phyloP scores from a whole-genome alignment of 2,329 filamentous ascomycete genomes.

The Pestalotiopsis sp. region DNA sequence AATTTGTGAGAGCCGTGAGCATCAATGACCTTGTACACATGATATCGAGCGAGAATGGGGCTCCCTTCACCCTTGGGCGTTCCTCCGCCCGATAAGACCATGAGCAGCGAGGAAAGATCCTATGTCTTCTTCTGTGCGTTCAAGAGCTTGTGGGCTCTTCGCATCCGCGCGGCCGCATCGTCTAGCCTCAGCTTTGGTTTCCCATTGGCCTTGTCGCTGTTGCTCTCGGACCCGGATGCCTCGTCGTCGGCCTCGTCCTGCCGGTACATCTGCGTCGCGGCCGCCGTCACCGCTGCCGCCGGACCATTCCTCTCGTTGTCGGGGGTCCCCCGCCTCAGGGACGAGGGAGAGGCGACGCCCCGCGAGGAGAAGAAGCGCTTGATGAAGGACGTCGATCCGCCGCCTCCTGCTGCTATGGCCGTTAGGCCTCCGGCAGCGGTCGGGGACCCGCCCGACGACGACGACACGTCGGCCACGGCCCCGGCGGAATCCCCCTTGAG shows the following conservation, averaged over 20 bases:
- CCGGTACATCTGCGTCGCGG: slow-evolving; percentile 21
- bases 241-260: slow-evolving; percentile 4
- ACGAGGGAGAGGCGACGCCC: not conserved
- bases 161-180: slow-evolving; percentile 24
- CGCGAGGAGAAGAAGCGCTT: not conserved
- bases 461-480: not conserved
- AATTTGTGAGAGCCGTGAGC: too few relatives aligned
- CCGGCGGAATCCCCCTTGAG: not conserved
- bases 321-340: not conserved
- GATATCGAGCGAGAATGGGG: too few relatives aligned
- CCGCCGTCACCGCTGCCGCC: not conserved
- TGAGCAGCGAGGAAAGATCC: too few relatives aligned
- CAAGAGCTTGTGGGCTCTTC: slow-evolving; percentile 26
- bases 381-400: not conserved
- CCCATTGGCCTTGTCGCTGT: slow-evolving; percentile 18
- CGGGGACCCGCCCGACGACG: too few relatives aligned
- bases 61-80: too few relatives aligned
- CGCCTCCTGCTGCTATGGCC: too few relatives aligned
- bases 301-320: not conserved
- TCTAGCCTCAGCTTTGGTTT: slow-evolving; percentile 23
- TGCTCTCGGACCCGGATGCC: slow-evolving; percentile 23
- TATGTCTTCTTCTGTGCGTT: slow-evolving; percentile 4
- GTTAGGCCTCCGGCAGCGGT: too few relatives aligned
- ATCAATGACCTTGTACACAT: too few relatives aligned
- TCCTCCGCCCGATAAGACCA: too few relatives aligned